phyloP scores from a whole-genome alignment of 1,284 basidiomycete genomes.

The Tilletia caries region DNA sequence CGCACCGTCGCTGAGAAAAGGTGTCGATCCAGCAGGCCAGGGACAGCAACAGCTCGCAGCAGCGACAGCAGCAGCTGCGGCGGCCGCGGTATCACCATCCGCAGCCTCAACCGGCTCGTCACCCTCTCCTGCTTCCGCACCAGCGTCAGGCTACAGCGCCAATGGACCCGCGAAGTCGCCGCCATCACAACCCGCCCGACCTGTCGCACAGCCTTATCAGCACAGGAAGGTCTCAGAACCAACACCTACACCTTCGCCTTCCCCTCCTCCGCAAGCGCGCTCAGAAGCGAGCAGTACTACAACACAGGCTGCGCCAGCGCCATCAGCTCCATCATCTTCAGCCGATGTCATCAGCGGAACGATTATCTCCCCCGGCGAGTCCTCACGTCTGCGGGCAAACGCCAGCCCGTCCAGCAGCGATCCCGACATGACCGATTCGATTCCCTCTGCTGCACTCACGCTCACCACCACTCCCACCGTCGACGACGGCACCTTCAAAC shows the following conservation, averaged over 20 bases:
- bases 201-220: conserved; percentile 8
- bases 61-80: neutral
- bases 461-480: neutral
- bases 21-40: conserved; percentile 5
- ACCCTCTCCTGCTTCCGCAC: neutral
- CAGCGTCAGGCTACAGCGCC: neutral
- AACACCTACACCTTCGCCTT: neutral
- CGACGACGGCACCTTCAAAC: neutral
- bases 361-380: neutral
- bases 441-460: neutral
- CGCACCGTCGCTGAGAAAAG: neutral
- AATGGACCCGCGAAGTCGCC: neutral
- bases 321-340: neutral
- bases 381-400: neutral
- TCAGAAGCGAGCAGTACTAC: neutral
- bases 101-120: neutral
- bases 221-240: neutral
- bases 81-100: neutral
- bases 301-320: neutral
- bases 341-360: conserved; percentile 3
- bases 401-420: neutral
- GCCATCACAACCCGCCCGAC: neutral
- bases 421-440: neutral
- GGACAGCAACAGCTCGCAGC: conserved; percentile 8
- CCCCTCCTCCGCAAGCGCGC: neutral